Conservation (phyloP, 495 filamentous ascomycete genomes). For the Neurospora intermedia region DNA sequence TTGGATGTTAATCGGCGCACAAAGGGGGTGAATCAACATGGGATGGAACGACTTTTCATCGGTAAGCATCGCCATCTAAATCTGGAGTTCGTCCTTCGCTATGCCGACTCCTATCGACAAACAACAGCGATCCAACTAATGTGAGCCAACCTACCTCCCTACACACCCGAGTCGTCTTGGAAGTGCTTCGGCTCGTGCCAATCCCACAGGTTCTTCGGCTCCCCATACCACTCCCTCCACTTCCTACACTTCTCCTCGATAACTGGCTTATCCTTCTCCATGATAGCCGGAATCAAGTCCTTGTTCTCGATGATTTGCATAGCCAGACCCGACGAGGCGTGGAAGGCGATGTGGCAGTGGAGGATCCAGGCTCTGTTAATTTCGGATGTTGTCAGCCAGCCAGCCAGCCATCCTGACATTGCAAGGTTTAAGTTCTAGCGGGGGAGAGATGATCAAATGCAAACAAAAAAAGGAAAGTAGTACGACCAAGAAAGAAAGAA, state of each 20-base stretch:
- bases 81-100: no score
- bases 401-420: no score
- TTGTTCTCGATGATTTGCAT: conserved; percentile 34
- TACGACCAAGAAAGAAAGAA: neutral
- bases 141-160: neutral
- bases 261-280: conserved; percentile 5
- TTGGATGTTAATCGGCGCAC: neutral
- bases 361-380: conserved; percentile 23
- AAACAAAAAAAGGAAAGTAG: neutral
- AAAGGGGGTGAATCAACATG: no score
- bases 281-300: conserved; percentile 17
- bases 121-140: no score
- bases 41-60: no score
- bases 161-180: conserved; percentile 24
- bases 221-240: conserved; percentile 20
- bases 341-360: conserved; percentile 37
- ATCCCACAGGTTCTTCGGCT: conserved; percentile 5
- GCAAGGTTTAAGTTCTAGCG: no score
- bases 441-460: no score
- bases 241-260: conserved; percentile 22
- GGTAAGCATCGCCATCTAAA: no score
- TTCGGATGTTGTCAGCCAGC: neutral
- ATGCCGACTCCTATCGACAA: no score
- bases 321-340: conserved; percentile 31
- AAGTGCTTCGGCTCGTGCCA: conserved; percentile 8